Evolutionary conservation across 139 green algal species (phyloP), one percentile per base, ranked within the genome.

Genomic region (Marvania coccoides): DNA sequence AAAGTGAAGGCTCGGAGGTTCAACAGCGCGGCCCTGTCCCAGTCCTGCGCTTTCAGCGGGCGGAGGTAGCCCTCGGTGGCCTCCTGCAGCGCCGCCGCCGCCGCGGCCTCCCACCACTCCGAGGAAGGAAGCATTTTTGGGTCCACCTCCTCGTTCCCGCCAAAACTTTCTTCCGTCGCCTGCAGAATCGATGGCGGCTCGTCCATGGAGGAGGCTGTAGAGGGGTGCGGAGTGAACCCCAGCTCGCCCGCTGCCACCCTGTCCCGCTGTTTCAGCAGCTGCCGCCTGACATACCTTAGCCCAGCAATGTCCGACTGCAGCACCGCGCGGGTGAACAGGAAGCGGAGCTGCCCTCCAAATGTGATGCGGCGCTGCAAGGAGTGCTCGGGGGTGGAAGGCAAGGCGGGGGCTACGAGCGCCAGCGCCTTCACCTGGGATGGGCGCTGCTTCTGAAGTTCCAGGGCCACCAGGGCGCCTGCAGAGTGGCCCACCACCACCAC

Each of bases 401-500:
- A 31, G 1, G 81, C 79, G 23, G 81, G 81, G 26, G 79, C 72
- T 8, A 87, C 69, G 42, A 87, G 65, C 13, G 75, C 76, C 47
- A 87, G 54, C 1, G 58, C 79, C 26, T 42, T 36, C 23, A 79
- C 58, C 8, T 24, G 30, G n/a, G 28, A 30, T 33, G 13, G 1
- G 47, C 38, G 26, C 53, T 73, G 56, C 51, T 60, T 39, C 70
- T 73, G 56, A 24, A 80, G 47, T 57, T 87, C 73, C 45, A 88
- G 47, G 0, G 77, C 81, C 36, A 81, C 65, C 1, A 85, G 30
- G 2, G 80, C 83, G 3, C 83, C 83, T 0, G 77, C 74, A 10
- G 80, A 89, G 57, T 90, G 83, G 12, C 82, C 81, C 33, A 87
- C 68, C 5, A 79, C 29, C 31, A 87, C 54, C 7, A 77, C 72